Base-by-base conservation (phyloP, 176 grass and related monocot species). In the Eremochloa ophiuroides region DNA sequence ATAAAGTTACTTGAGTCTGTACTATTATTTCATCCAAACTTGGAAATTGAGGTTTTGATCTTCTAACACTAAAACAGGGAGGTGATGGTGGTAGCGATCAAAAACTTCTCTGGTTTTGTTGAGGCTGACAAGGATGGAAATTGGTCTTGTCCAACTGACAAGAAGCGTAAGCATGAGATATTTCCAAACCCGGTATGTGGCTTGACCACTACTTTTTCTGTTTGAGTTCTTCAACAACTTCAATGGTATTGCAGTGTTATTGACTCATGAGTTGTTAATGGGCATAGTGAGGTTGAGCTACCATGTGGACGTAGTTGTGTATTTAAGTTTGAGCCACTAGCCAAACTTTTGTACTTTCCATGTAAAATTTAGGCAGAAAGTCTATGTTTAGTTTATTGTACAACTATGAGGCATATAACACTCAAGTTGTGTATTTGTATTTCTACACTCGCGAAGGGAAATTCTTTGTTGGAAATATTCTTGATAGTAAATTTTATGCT, bases 31-130 rank as follows among this genome's bases (percentile, higher is more conserved):
- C 58, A 11, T 70, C 51, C n/a, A 34, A 73, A 59, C 16, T 42
- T 73, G 46, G 29, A 66, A 82, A 76, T 79, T 12, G 75, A 79
- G 17, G 18, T 15, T 79, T 66, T 80, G 20, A 50, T 12, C 39
- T 78, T 84, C 0, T 80, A 61, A 66, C 48, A 34, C 30, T 80
- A 5, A 31, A 26, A 82, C 75, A 98, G 95, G 88, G 92, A 95
- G 79, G 74, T 93, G 53, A 91, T 98, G 88, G 92, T 98, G n/a
- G 90, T 95, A 68, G 84, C 79, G n/a, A 87, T 98, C 34, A 86
- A 89, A 33, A 98, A 98, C 56, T 64, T 89, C 12, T 81, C 81
- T 55, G 92, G 95, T 38, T 95, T 86, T 71, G 62, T 98, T n/a
- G 82, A 91, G 81, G 73, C 91, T 5, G 84, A 85, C 71, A 89